Base-by-base conservation (phyloP, 768 basidiomycete species). In the Trametes gibbosa region DNA sequence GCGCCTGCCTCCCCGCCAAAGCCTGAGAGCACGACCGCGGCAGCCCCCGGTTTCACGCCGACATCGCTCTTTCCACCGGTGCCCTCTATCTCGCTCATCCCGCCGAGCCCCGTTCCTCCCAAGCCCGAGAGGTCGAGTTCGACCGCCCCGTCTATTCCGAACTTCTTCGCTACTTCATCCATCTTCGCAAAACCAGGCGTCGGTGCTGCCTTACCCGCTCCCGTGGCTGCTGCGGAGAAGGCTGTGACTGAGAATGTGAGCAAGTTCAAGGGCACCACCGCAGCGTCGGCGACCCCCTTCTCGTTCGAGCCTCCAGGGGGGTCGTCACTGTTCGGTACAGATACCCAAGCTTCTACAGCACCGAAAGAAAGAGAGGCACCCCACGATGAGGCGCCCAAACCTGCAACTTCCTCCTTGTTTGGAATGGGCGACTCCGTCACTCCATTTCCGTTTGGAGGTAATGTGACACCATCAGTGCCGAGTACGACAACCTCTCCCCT, bases 131-230 rank as follows among this genome's bases (percentile, higher is more conserved):
- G 56, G 19, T 43, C 47, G 40, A 34, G 25, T 10, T 39, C 66
- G 2, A 55, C 68, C 17, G 54, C 67, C 21, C 65, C 68, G 5
- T 69, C 74, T 5, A 68, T 87, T 35, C 87, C 87, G 8, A 82
- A 87, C 69, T 87, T 90, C 70, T 90, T 90, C 57, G 76, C 81
- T 25, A 78, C 65, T 34, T 84, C 86, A 0, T 73, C 81, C 21
- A 60, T 76, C 21, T 71, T 83, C 56, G 67, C 77, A 16, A 81
- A 80, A 62, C 71, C 70, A 6, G 42, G 56, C 17, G 55, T 58
- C 1, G 56, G 45, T 16, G 59, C 47, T 34, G 52, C 59, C 25
- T 66, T 42, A 45, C 53, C 53, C 12, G 45, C 61, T 0, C 50
- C 72, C 2, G 56, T 69, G 21, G 50, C 68, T 34, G 51, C 71